Percentiles rank a stretch among this genome's conserved stretches.
Evolutionary conservation across 1,284 basidiomycete genomes (phyloP).

Genomic region (Hemileia vastatrix): DNA sequence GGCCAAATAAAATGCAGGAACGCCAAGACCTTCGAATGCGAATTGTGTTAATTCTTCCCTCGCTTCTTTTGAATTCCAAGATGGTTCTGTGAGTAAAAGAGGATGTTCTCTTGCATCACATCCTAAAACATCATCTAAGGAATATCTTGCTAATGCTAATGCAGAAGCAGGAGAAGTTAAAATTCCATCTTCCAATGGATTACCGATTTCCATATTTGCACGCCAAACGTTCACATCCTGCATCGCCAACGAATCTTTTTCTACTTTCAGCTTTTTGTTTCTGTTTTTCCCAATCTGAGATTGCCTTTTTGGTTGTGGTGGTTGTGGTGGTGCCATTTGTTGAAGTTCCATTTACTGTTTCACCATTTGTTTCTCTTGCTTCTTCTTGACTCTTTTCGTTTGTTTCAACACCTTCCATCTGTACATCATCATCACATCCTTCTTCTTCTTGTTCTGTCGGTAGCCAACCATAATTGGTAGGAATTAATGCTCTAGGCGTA

Average conservation of each 20-base stretch:
- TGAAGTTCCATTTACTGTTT: too few relatives aligned
- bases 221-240: conserved; percentile 84
- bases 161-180: too few relatives aligned
- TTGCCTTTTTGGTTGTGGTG: too few relatives aligned
- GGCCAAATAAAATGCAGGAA: conserved; percentile 93
- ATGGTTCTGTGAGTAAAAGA: conserved; percentile 82
- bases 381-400: too few relatives aligned
- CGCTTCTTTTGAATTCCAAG: conserved; percentile 85
- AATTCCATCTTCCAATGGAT: conserved; percentile 74
- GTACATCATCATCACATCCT: too few relatives aligned
- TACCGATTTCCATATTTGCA: conserved; percentile 71
- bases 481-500: conserved; percentile 80
- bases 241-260: conserved; percentile 75
- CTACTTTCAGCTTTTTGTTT: conserved; percentile 47
- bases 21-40: conserved; percentile 90
- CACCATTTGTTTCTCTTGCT: too few relatives aligned
- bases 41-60: conserved; percentile 89
- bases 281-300: too few relatives aligned
- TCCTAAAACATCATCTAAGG: conserved; percentile 28
- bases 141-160: too few relatives aligned
- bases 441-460: conserved; percentile 43
- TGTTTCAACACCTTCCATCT: too few relatives aligned
- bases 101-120: conserved; percentile 60
- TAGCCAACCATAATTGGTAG: conserved; percentile 75
- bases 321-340: too few relatives aligned